Evolutionary conservation across 441 rosid genomes (phyloP).

Genomic region (Populus hybrid): DNA sequence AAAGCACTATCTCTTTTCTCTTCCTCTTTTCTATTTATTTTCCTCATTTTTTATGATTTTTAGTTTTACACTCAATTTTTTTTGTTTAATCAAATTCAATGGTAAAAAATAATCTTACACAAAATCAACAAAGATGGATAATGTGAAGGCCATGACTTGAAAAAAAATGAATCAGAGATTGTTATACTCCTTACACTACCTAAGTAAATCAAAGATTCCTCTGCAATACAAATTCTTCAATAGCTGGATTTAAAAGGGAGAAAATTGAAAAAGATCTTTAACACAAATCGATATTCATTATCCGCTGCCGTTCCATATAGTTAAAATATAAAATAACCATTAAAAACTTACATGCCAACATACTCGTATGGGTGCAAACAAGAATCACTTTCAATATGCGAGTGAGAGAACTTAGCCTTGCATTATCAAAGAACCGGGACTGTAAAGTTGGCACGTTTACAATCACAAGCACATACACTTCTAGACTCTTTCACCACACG

Average conservation of each 20-base stretch:
- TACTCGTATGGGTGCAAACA: background rate
- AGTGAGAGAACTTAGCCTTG: background rate
- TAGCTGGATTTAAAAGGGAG: background rate
- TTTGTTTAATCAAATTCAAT: too few relatives aligned
- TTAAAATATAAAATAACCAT: background rate
- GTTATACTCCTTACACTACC: background rate
- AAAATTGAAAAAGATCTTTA: too few relatives aligned
- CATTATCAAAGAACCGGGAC: slow-evolving; percentile 13
- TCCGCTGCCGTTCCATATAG: background rate
- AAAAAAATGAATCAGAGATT: too few relatives aligned
- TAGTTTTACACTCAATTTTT: too few relatives aligned
- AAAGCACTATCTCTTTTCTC: too few relatives aligned
- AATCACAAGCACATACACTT: slow-evolving; percentile 72
- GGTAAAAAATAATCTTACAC: too few relatives aligned
- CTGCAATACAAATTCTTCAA: background rate
- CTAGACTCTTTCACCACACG: slow-evolving; percentile 60
- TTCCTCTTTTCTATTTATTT: too few relatives aligned
- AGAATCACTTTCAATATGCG: background rate
- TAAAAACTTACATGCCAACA: background rate
- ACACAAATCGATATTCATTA: background rate
- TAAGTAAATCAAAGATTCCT: background rate
- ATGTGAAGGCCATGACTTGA: too few relatives aligned
- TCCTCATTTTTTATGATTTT: too few relatives aligned
- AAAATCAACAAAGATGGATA: too few relatives aligned
- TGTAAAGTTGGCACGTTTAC: slow-evolving; percentile 55